Evolutionary conservation across 106 monocot genomes (phyloP).

Genomic region (Narthecium ossifragum): DNA sequence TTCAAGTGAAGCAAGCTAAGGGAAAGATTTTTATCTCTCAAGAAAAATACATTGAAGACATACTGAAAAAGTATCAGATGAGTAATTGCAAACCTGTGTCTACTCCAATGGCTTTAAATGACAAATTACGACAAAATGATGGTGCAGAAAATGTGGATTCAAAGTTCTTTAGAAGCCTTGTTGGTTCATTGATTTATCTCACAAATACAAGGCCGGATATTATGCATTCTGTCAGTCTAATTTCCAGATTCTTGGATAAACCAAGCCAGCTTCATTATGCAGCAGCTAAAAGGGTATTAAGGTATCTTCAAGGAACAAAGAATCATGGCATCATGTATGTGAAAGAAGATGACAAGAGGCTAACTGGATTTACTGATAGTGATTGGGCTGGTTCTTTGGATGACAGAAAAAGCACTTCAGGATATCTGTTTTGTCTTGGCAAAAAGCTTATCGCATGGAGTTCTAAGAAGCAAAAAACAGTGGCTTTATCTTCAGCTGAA

Average conservation of each 20-base stretch:
- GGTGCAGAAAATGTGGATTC: neutral
- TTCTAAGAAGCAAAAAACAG: too few relatives aligned
- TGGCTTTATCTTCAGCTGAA: too few relatives aligned
- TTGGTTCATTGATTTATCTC: neutral
- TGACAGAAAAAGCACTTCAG: neutral
- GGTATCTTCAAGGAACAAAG: neutral
- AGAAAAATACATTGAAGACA: neutral
- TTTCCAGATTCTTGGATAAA: neutral
- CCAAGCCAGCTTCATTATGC: neutral
- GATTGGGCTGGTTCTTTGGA: neutral
- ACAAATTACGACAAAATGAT: neutral
- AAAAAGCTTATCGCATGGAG: neutral
- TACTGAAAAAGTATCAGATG: neutral
- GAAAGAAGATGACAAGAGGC: neutral
- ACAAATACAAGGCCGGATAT: neutral
- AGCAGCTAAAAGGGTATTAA: neutral
- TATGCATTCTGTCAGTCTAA: neutral
- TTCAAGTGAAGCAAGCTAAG: neutral
- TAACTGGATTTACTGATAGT: neutral
- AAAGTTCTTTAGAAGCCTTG: neutral
- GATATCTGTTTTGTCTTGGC: neutral
- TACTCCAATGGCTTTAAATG: neutral
- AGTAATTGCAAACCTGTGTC: neutral
- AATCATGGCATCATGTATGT: neutral
- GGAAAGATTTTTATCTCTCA: neutral